These are phyloP conservation scores for Nakaseomyces kungkrabaensis DNA, from an alignment of 1,139 yeast species.

Conservation along the genomic window DNA sequence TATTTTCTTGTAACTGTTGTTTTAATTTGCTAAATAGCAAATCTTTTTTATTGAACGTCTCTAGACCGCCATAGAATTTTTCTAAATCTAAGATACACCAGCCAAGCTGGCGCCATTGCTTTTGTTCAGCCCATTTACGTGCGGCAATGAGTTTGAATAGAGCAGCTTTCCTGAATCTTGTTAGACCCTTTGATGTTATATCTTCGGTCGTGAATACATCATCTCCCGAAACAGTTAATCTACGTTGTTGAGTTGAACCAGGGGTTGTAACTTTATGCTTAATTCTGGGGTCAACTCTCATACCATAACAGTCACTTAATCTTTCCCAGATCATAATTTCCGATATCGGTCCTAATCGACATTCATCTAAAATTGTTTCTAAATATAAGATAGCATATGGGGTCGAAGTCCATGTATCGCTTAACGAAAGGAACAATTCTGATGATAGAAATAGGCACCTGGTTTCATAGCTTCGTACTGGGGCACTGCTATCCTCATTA, in stretches of 20 bases:
- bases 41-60: constrained; percentile 16
- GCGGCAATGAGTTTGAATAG: constrained; percentile 74
- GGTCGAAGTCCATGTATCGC: constrained; percentile 34
- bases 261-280: constrained; percentile 14
- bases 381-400: constrained; percentile 34
- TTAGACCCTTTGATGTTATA: constrained; percentile 40
- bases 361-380: constrained; percentile 31
- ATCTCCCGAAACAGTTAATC: constrained; percentile 8
- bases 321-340: constrained; percentile 41
- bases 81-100: constrained; percentile 25
- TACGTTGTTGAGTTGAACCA: constrained; percentile 3
- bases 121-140: constrained; percentile 49
- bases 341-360: constrained; percentile 24
- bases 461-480: constrained; percentile 31
- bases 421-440: constrained; percentile 31
- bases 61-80: constrained; percentile 12
- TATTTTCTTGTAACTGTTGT: constrained; percentile 6
- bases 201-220: constrained; percentile 31
- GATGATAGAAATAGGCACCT: constrained; percentile 31
- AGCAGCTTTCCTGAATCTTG: constrained; percentile 63
- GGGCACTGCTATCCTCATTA: constrained; percentile 11
- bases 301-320: constrained; percentile 35
- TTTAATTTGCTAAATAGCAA: constrained; percentile 19
- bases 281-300: constrained; percentile 26
- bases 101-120: constrained; percentile 25